These are phyloP conservation scores for Cairneyella variabilis DNA, from an alignment of 495 filamentous ascomycete genomes.

Conservation along the genomic window DNA sequence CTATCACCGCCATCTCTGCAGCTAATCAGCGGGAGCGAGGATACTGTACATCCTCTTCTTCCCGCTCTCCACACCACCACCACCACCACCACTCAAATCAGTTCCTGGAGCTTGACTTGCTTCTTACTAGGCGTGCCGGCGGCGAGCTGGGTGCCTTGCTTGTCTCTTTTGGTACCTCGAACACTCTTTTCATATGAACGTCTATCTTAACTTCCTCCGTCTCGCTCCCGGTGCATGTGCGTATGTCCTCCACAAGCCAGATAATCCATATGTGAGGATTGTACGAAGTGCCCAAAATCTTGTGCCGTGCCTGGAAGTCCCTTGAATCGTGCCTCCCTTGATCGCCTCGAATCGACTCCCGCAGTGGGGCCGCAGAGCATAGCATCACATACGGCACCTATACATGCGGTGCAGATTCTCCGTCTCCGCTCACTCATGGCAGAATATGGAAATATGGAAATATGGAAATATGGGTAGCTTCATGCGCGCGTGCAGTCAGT, in stretches of 20 bases:
- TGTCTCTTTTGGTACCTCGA: not conserved
- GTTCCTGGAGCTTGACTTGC: constrained; percentile 6
- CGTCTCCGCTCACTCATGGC: not conserved
- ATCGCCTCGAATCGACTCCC: not conserved
- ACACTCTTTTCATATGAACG: not conserved
- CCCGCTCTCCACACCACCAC: constrained; percentile 10
- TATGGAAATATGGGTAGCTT: not conserved
- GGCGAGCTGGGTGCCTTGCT: too few relatives aligned
- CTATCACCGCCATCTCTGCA: not conserved
- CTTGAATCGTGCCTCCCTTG: too few relatives aligned
- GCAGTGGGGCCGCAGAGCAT: constrained; percentile 1
- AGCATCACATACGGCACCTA: not conserved
- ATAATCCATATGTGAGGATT: not conserved
- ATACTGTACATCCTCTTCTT: not conserved
- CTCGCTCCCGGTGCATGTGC: not conserved
- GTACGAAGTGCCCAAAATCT: not conserved
- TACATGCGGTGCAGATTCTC: constrained; percentile 2
- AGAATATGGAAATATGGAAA: not conserved
- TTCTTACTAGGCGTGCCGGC: constrained; percentile 12
- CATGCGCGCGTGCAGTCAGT: too few relatives aligned
- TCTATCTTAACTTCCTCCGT: not conserved
- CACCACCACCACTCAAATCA: too few relatives aligned
- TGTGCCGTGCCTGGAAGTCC: not conserved
- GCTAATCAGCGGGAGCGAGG: not conserved
- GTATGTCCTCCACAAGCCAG: not conserved